Evolutionary conservation across 2,329 filamentous ascomycete species (phyloP).

Genomic region (Penicillium freii): DNA sequence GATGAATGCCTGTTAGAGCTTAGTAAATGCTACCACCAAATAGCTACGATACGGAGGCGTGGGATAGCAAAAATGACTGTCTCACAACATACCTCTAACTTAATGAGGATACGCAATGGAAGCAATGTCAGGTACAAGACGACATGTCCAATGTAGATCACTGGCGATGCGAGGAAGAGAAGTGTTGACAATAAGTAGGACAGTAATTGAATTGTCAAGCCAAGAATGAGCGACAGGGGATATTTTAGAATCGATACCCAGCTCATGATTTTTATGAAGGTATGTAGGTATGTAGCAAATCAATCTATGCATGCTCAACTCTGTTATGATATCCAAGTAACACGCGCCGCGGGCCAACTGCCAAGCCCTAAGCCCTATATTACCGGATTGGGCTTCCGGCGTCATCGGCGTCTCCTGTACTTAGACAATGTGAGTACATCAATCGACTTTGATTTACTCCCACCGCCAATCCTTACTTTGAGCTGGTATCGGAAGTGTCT

Average conservation of each 20-base stretch:
- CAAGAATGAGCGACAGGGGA: conserved; percentile 8
- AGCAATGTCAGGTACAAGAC: conserved; percentile 43
- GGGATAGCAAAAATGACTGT: not conserved
- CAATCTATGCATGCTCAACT: not conserved
- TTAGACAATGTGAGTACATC: conserved; percentile 6
- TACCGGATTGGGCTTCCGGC: conserved; percentile 17
- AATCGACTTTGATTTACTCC: conserved; percentile 11
- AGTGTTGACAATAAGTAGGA: conserved; percentile 31
- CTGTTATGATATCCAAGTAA: conserved; percentile 8
- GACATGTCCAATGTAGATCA: conserved; percentile 49
- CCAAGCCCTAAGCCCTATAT: conserved; percentile 26
- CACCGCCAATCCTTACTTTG: conserved; percentile 11
- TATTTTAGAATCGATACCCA: not conserved
- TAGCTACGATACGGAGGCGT: not conserved
- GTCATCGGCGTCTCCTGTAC: conserved; percentile 22
- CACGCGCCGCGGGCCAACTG: conserved; percentile 3
- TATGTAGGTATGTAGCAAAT: not conserved
- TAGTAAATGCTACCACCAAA: not conserved
- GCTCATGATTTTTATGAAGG: conserved; percentile 1
- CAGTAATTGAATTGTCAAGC: conserved; percentile 13
- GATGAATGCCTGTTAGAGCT: conserved; percentile 16
- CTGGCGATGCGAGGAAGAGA: conserved; percentile 44
- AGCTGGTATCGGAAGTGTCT: conserved; percentile 12
- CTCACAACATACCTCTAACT: conserved; percentile 52
- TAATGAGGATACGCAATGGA: conserved; percentile 53